Evolutionary conservation across 2,329 filamentous ascomycete species (phyloP), one percentile per base, ranked within the genome.

Genomic region (Lasiodiplodia sp.): DNA sequence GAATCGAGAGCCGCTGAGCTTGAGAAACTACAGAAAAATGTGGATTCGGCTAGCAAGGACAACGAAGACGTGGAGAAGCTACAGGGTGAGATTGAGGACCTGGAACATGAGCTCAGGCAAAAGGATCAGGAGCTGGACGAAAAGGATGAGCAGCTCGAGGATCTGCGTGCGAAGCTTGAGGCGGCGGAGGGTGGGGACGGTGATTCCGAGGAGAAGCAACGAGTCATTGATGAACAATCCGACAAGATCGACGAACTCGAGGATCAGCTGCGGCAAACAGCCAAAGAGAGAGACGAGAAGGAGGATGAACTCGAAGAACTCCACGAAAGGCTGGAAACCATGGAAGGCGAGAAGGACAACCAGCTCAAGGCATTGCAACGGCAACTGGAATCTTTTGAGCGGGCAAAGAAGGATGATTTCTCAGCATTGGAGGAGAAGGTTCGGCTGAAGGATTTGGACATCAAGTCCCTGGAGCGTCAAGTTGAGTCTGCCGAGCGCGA

Each of bases 251-350:
- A 78, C 34, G 73, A 80, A 40, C 71, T 81, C 12, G 72, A 78
- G 66, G 75, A 77, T 12, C 74, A 78, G 51, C 58, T 79, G 11
- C 73, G 69, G n/a, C 25, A 65, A 55, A n/a, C 68, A 55, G 25
- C n/a, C 18, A 44, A 37, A 12, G 68, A 69, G 52, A 57, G 60
- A 7, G 62, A 80, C 34, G 76, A 80, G 40, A 81, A 82, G 34
- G 80, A 82, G 56, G 76, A 78, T 34, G 81, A 85, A 71, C 74
- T 84, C 63, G 78, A 83, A 38, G 74, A 74, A 3, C 71, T 85
- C 53, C 78, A 81, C 60, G 76, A 78, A 21, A 78, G 78, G 70
- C 75, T 84, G 4, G 79, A 82, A 23, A 74, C 76, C 44, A 77
- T 78, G 1, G 76, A 79, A 21, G 76, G 23, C 58, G 77, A 77